These are phyloP conservation scores for Ogataea henricii DNA, from an alignment of 805 yeast genomes.

Conservation along the genomic window DNA sequence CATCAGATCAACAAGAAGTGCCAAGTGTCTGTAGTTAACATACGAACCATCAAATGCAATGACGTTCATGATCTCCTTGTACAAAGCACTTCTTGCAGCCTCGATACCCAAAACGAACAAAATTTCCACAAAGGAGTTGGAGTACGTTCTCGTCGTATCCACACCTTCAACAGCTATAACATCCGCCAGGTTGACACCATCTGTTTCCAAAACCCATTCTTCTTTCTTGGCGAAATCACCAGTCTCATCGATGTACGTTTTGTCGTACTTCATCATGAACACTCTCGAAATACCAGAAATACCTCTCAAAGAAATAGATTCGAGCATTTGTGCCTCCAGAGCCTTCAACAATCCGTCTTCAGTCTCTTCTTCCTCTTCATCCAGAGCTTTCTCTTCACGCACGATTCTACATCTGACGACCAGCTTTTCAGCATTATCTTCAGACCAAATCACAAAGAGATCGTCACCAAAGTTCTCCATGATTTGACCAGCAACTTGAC, in stretches of 20 bases:
- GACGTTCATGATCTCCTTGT: slow-evolving; percentile 92
- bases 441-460: slow-evolving; percentile 97
- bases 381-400: slow-evolving; percentile 91
- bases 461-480: slow-evolving; percentile 92
- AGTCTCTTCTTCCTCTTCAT: slow-evolving; percentile 92
- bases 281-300: slow-evolving; percentile 90
- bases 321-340: slow-evolving; percentile 95
- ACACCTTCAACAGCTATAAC: slow-evolving; percentile 96
- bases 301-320: slow-evolving; percentile 93
- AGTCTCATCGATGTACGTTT: slow-evolving; percentile 66
- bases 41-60: slow-evolving; percentile 99
- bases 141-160: slow-evolving; percentile 85
- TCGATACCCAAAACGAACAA: slow-evolving; percentile 96
- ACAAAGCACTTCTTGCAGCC: slow-evolving; percentile 94
- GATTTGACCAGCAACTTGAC: slow-evolving; percentile 95
- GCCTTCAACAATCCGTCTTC: slow-evolving; percentile 96
- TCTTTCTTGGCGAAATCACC: slow-evolving; percentile 89
- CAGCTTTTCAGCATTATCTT: slow-evolving; percentile 96
- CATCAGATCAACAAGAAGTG: slow-evolving; percentile 96
- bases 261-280: slow-evolving; percentile 84
- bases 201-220: slow-evolving; percentile 99
- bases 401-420: slow-evolving; percentile 98
- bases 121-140: slow-evolving; percentile 95
- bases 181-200: slow-evolving; percentile 94
- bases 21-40: slow-evolving; percentile 98